Base-by-base conservation (phyloP, 75 land plant genomes). In the Chamaecyparis obtusa region DNA sequence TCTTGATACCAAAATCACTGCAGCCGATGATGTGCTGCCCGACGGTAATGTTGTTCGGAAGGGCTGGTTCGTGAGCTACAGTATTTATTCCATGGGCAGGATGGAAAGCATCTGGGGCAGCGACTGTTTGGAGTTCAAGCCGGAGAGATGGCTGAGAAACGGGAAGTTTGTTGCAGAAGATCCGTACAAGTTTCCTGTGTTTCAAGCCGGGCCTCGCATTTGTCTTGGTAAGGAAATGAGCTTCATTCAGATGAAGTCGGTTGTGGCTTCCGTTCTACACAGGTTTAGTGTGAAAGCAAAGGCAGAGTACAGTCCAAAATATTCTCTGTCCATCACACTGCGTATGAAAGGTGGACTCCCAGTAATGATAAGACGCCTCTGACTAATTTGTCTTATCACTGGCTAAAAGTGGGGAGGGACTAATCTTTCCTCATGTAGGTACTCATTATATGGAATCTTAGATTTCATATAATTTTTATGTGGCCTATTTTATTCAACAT, bases 1-100 rank as follows among this genome's bases (percentile, higher is more conserved):
- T 56, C 86, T 90, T 86, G 96, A 96, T 86, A 91, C 94, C 16
- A 94, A 92, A 88, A 90, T 90, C 79, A 84, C 89, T 44, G 30
- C 83, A 74, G 84, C 85, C 1, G 95, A 96, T 67, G 98, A 96
- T 86, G 89, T 93, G 69, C 88, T 95, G 9, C 96, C 98, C 0
- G 95, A 93, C 85, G 98, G 96, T 5, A 95, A 93, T 0, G 81
- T 77, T 56, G 88, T 96, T 39, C n/a, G n/a, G n/a, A n/a, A n/a
- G n/a, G n/a, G n/a, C n/a, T n/a, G n/a, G n/a, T n/a, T n/a, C n/a
- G n/a, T n/a, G n/a, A n/a, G n/a, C n/a, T n/a, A n/a, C n/a, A n/a
- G n/a, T n/a, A n/a, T n/a, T n/a, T n/a, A n/a, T n/a, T n/a, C n/a
- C n/a, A n/a, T n/a, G n/a, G n/a, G n/a, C n/a, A n/a, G n/a, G n/a